These are phyloP conservation scores for Hirsutella minnesotensis DNA, from an alignment of 2,329 filamentous ascomycete species.

Conservation along the genomic window DNA sequence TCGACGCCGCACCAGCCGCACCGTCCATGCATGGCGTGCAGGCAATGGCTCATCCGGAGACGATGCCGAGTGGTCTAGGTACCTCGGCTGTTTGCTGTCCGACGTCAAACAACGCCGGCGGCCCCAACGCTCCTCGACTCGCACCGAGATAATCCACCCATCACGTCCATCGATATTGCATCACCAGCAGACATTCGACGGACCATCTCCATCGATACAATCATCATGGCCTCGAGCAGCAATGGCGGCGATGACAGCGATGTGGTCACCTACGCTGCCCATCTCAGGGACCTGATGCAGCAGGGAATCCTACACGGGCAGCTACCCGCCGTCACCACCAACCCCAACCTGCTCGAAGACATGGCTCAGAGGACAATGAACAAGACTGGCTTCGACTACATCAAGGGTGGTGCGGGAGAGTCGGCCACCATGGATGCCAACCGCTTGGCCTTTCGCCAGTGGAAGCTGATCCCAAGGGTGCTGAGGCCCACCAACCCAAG, in stretches of 20 bases:
- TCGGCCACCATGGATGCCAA: slow-evolving; percentile 49
- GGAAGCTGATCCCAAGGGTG: slow-evolving; percentile 40
- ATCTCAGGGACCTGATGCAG: slow-evolving; percentile 36
- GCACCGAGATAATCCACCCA: too few relatives aligned
- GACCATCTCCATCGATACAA: too few relatives aligned
- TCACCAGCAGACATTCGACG: too few relatives aligned
- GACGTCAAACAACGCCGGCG: too few relatives aligned
- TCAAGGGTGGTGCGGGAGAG: slow-evolving; percentile 50
- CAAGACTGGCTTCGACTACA: slow-evolving; percentile 43
- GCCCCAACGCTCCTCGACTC: too few relatives aligned
- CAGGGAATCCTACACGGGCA: slow-evolving; percentile 36
- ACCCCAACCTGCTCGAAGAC: slow-evolving; percentile 43
- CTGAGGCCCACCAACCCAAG: slow-evolving; percentile 30
- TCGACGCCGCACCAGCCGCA: too few relatives aligned
- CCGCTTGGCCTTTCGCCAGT: slow-evolving; percentile 41
- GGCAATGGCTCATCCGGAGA: too few relatives aligned
- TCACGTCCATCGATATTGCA: too few relatives aligned
- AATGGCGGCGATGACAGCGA: neutral
- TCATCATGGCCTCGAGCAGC: too few relatives aligned
- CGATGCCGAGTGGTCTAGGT: too few relatives aligned
- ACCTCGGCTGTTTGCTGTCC: too few relatives aligned
- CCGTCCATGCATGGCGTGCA: too few relatives aligned
- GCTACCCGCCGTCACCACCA: slow-evolving; percentile 42
- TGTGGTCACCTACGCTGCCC: slow-evolving; percentile 24
- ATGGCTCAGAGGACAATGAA: slow-evolving; percentile 38